Evolutionary conservation across 768 basidiomycete species (phyloP), one percentile per base, ranked within the genome.

Genomic region (Tricholoma matsutake): DNA sequence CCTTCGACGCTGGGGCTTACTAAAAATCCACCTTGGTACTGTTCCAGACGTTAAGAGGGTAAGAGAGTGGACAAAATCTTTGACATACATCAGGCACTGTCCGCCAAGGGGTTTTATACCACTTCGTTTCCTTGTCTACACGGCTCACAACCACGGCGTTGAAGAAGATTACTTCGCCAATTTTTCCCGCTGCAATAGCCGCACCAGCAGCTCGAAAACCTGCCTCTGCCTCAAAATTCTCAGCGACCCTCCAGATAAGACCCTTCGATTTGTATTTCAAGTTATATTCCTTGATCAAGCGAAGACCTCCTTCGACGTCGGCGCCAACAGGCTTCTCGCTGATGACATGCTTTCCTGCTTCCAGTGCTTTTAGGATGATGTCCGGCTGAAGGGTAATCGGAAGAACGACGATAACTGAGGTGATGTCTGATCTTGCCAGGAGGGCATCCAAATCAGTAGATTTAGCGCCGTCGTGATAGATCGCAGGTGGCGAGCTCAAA

Each of bases 321-420:
- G 86, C 79, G 3, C 86, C 91, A 13, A 94, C 81, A 6, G 94
- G 94, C 69, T 96, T 96, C 78, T 96, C 94, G 72, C 88, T 89
- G 61, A 95, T 70, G 54, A 96, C 92, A 69, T 95, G 91, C 75
- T 96, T 96, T 28, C 93, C 91, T 2, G 91, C 89, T 0, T 77
- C 82, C 22, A 89, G 75, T 0, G 84, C 82, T 67, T 82, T 83
- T 60, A 83, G 72, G 58, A 96, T 77, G 61, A 94, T 76, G 16
- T 75, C 72, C 2, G 93, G 91, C 71, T 94, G 92, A 4, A 80
- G 66, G 0, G 85, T 81, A 69, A 96, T 94, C 0, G 93, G 93
- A 10, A 96, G 78, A 5, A 83, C 86, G 56, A 95, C 76, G 69
- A 92, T 81, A 32, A 95, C 90, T 20, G 86, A 85, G 16, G 78